Percentiles rank a stretch among this genome's conserved stretches.
These are phyloP conservation scores for Trametes sp. DNA, from an alignment of 1,284 basidiomycete species.

Conservation along the genomic window DNA sequence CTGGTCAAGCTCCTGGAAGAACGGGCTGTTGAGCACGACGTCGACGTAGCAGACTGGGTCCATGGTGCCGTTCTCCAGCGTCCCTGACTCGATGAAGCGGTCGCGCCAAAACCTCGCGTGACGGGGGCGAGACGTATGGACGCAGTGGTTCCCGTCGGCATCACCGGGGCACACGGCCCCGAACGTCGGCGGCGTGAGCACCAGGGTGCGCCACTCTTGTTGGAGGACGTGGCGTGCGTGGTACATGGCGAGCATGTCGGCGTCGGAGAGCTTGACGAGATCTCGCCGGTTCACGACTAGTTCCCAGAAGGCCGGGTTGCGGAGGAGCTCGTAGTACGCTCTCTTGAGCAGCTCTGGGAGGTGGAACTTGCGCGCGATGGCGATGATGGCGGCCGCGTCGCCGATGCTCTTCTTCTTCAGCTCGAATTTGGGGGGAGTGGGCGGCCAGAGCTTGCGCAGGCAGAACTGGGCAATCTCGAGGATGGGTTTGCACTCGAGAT, in stretches of 20 bases:
- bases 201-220: background rate
- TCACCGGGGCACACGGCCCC: background rate
- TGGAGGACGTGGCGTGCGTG: slow-evolving; percentile 1
- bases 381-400: slow-evolving; percentile 40
- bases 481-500: background rate
- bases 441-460: background rate
- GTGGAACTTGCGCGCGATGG: slow-evolving; percentile 39
- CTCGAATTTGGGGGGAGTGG: background rate
- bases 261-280: slow-evolving; percentile 2
- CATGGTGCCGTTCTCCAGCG: background rate
- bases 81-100: background rate
- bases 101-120: background rate
- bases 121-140: background rate
- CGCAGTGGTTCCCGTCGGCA: background rate
- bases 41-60: background rate
- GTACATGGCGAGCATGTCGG: background rate
- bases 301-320: slow-evolving; percentile 37
- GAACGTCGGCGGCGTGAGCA: background rate
- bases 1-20: background rate
- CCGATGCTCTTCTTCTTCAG: background rate
- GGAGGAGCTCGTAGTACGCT: slow-evolving; percentile 49
- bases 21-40: background rate
- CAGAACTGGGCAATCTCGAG: background rate
- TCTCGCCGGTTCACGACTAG: background rate
- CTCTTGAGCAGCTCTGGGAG: slow-evolving; percentile 43